phyloP scores from a whole-genome alignment of 768 basidiomycete genomes.

The Sporobolomyces pararoseus region DNA sequence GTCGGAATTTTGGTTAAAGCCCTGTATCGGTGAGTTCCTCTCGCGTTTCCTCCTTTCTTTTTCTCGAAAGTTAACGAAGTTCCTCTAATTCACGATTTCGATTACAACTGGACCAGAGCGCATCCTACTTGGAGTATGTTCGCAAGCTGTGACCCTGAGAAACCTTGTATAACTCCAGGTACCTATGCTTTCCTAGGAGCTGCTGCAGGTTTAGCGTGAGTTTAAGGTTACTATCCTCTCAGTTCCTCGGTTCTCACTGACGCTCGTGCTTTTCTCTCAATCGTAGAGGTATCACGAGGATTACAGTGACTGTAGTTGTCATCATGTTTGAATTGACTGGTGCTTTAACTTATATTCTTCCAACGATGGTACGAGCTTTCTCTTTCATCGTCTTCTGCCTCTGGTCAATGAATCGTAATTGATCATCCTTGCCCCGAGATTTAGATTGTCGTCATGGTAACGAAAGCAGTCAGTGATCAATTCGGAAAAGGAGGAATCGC shows the following conservation, averaged over 20 bases:
- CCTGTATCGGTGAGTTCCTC: constrained; percentile 63
- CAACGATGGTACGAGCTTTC: constrained; percentile 74
- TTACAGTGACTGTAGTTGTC: constrained; percentile 95
- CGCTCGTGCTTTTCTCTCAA: not conserved
- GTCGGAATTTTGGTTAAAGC: constrained; percentile 94
- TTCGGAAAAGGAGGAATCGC: constrained; percentile 91
- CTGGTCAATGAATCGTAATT: not conserved
- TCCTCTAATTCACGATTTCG: too few species aligned
- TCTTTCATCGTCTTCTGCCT: not conserved
- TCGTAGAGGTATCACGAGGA: constrained; percentile 84
- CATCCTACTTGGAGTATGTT: constrained; percentile 83
- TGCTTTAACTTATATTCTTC: constrained; percentile 91
- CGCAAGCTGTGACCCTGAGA: constrained; percentile 80
- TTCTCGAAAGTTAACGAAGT: not conserved
- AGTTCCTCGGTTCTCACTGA: too few species aligned
- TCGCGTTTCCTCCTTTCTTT: not conserved
- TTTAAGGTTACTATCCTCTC: too few species aligned
- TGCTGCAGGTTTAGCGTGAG: constrained; percentile 85
- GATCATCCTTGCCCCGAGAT: too few species aligned
- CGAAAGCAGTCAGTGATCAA: constrained; percentile 93
- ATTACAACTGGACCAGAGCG: constrained; percentile 54
- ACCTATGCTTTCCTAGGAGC: constrained; percentile 97
- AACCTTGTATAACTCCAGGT: constrained; percentile 95
- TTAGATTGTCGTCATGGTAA: constrained; percentile 91
- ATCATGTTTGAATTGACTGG: constrained; percentile 99